Conservation (phyloP, 2,329 filamentous ascomycete genomes). For the Thermothelomyces thermophilus region DNA sequence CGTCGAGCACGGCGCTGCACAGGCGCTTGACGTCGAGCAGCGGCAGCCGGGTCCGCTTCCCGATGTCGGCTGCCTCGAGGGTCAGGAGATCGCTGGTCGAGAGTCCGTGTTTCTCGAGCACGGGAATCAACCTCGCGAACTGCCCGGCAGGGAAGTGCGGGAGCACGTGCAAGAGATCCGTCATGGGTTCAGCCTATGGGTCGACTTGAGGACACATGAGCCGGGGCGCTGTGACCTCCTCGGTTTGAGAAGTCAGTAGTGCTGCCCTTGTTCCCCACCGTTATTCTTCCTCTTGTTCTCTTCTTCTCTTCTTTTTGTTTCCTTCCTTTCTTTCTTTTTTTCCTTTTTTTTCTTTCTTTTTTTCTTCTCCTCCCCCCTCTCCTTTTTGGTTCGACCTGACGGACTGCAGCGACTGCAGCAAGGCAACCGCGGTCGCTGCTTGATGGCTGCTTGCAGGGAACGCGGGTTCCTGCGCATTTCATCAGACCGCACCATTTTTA, state of each 20-base stretch:
- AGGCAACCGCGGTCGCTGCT: too few species aligned
- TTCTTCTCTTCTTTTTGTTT: background rate
- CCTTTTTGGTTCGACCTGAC: too few species aligned
- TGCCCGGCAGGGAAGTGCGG: slow-evolving; percentile 68
- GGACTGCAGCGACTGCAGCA: too few species aligned
- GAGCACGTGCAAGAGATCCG: slow-evolving; percentile 76
- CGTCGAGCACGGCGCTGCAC: slow-evolving; percentile 57
- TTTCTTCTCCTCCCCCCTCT: too few species aligned
- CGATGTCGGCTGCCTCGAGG: slow-evolving; percentile 73
- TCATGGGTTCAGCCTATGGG: slow-evolving; percentile 50
- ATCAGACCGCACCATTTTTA: slow-evolving; percentile 8
- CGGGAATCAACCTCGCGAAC: slow-evolving; percentile 69
- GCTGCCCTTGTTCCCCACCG: too few species aligned
- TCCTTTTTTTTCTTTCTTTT: too few species aligned
- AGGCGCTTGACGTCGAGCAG: slow-evolving; percentile 73
- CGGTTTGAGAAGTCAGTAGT: too few species aligned
- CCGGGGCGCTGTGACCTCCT: background rate
- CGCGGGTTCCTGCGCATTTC: background rate
- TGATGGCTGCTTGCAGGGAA: too few species aligned
- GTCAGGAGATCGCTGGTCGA: slow-evolving; percentile 80
- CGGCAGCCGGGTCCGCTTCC: slow-evolving; percentile 77
- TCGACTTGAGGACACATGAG: slow-evolving; percentile 14
- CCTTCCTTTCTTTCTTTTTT: background rate
- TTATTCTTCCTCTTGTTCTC: background rate
- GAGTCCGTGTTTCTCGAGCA: slow-evolving; percentile 70